Evolutionary conservation across 2,329 filamentous ascomycete genomes (phyloP).

Genomic region (Talaromyces atroroseus): DNA sequence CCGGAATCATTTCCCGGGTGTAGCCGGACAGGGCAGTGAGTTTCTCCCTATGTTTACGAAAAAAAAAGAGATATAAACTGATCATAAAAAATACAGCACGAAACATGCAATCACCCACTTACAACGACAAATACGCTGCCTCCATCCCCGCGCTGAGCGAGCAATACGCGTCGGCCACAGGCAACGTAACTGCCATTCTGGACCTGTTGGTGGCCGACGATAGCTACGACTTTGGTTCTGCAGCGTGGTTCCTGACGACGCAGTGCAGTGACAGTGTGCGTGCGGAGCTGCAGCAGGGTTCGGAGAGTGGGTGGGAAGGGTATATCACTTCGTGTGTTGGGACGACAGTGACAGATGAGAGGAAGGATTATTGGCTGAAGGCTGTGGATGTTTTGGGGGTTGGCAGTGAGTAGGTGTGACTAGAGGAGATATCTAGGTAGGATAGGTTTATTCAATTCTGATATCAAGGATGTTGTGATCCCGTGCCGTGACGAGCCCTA

Average conservation of each 20-base stretch:
- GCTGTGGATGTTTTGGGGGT: slow-evolving; percentile 34
- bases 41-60: slow-evolving; percentile 6
- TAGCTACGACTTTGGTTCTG: slow-evolving; percentile 52
- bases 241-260: slow-evolving; percentile 56
- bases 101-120: slow-evolving; percentile 58
- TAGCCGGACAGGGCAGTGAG: slow-evolving; percentile 61
- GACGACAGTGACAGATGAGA: slow-evolving; percentile 42
- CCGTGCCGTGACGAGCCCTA: not conserved
- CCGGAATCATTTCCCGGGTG: slow-evolving; percentile 60
- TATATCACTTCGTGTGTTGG: slow-evolving; percentile 54
- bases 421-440: not conserved
- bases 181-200: slow-evolving; percentile 42
- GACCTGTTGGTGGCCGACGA: slow-evolving; percentile 46
- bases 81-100: slow-evolving; percentile 40
- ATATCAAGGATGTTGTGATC: not conserved
- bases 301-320: slow-evolving; percentile 45
- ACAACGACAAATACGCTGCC: slow-evolving; percentile 51
- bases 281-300: slow-evolving; percentile 41
- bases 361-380: slow-evolving; percentile 47
- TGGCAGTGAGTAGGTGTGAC: not conserved
- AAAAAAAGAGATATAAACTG: not conserved
- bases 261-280: slow-evolving; percentile 48
- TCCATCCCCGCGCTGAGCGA: slow-evolving; percentile 41
- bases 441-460: not conserved
- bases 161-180: slow-evolving; percentile 27